phyloP scores from a whole-genome alignment of 1,284 basidiomycete genomes.

The Ganoderma sinense region DNA sequence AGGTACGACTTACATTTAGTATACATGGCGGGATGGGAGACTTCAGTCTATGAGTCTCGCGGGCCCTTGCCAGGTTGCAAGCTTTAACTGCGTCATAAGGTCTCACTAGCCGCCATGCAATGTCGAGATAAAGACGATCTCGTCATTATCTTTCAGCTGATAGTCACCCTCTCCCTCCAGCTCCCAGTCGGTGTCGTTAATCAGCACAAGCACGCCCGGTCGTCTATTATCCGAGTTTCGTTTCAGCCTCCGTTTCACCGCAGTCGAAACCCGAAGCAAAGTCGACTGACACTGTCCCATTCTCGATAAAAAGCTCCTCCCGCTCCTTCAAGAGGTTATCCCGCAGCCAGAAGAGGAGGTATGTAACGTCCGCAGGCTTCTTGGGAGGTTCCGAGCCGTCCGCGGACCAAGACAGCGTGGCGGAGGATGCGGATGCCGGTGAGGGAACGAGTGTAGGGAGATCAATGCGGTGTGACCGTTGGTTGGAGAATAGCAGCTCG shows the following conservation, averaged over 20 bases:
- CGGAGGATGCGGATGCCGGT: conserved; percentile 2
- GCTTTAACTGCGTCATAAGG: neutral
- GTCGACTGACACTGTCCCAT: conserved; percentile 82
- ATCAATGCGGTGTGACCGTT: conserved; percentile 65
- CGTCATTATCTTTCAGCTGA: conserved; percentile 80
- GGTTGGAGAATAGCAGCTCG: conserved; percentile 81
- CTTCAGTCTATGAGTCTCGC: neutral
- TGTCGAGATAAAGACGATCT: conserved; percentile 96
- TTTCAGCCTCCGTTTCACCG: neutral
- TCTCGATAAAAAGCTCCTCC: conserved; percentile 90
- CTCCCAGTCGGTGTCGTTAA: conserved; percentile 99
- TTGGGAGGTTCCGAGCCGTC: conserved; percentile 36
- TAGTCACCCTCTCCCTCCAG: conserved; percentile 95
- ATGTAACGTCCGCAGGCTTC: conserved; percentile 72
- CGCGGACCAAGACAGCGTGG: neutral
- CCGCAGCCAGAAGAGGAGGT: conserved; percentile 83
- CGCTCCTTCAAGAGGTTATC: conserved; percentile 85
- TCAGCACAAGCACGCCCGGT: conserved; percentile 93
- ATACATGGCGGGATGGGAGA: neutral
- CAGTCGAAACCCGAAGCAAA: neutral
- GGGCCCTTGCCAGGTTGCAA: too few relatives aligned
- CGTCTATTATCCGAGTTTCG: conserved; percentile 61
- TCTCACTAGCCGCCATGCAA: conserved; percentile 80
- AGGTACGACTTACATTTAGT: neutral
- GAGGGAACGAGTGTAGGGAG: conserved; percentile 59